Evolutionary conservation across 2,329 filamentous ascomycete species (phyloP).

Genomic region (Tolypocladium tropicale): DNA sequence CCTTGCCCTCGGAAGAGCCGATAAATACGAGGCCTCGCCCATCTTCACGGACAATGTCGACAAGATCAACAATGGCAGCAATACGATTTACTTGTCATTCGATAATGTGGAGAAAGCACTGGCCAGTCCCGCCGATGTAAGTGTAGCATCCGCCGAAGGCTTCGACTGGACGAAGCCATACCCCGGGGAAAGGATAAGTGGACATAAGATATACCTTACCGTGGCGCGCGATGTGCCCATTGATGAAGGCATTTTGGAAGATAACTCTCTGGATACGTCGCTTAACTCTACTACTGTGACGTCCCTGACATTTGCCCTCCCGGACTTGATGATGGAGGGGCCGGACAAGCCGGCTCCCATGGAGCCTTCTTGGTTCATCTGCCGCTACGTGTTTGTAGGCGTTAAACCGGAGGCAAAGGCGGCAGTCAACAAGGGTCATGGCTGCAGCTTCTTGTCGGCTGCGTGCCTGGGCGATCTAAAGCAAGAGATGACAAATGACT

Average conservation of each 20-base stretch:
- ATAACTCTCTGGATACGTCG: too few relatives aligned
- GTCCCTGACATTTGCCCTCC: not conserved
- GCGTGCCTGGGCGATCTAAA: not conserved
- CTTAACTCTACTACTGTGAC: not conserved
- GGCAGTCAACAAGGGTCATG: not conserved
- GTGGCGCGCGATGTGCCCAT: not conserved
- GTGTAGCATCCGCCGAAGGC: not conserved
- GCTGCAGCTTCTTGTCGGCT: not conserved
- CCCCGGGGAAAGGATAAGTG: not conserved
- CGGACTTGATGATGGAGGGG: not conserved
- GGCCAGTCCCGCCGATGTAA: not conserved
- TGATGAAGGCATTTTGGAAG: not conserved
- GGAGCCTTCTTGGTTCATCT: not conserved
- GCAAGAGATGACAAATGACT: not conserved
- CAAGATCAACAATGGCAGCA: not conserved
- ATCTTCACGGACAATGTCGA: not conserved
- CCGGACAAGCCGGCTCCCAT: not conserved
- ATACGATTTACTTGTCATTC: not conserved
- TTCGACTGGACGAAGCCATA: not conserved
- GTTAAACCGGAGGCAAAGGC: not conserved
- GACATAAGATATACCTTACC: not conserved
- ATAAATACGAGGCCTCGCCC: not conserved
- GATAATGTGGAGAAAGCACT: not conserved
- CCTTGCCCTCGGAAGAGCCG: not conserved
- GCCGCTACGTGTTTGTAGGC: not conserved